Conservation (phyloP, 768 basidiomycete species). For the Candolleomyces aberdarensis region DNA sequence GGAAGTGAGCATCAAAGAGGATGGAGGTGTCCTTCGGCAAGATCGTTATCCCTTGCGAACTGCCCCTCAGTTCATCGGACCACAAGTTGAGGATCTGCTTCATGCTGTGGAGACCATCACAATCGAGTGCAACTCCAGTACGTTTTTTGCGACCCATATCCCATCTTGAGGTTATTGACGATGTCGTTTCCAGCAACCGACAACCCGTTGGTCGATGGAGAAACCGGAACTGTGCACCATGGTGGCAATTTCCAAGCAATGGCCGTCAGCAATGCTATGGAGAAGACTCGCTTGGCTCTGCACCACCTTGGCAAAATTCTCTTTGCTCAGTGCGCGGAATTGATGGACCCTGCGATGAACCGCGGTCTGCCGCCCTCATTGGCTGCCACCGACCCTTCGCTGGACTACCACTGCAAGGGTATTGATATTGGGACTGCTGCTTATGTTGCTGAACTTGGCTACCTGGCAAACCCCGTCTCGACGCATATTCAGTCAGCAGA, state of each 20-base stretch:
- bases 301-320: conserved; percentile 70
- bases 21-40: conserved; percentile 72
- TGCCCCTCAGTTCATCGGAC: conserved; percentile 82
- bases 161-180: conserved; percentile 1
- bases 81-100: conserved; percentile 79
- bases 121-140: conserved; percentile 81
- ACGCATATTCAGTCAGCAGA: conserved; percentile 82
- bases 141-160: conserved; percentile 19
- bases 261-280: conserved; percentile 78
- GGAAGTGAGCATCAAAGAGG: conserved; percentile 70
- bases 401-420: conserved; percentile 79
- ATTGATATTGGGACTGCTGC: conserved; percentile 80
- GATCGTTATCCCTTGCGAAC: conserved; percentile 78
- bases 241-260: conserved; percentile 90
- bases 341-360: conserved; percentile 80
- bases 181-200: conserved; percentile 59
- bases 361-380: conserved; percentile 73
- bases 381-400: conserved; percentile 69
- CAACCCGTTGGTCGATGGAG: conserved; percentile 74
- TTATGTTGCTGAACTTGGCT: conserved; percentile 75
- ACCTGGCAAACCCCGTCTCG: conserved; percentile 73
- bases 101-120: conserved; percentile 61
- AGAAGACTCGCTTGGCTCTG: conserved; percentile 74
- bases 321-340: conserved; percentile 70
- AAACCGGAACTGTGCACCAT: conserved; percentile 63